A percentile compares a stretch with the other conserved stretches of the same genome.
phyloP scores from a whole-genome alignment of 345 rosid genomes.

The Eucalyptus dawsonii region DNA sequence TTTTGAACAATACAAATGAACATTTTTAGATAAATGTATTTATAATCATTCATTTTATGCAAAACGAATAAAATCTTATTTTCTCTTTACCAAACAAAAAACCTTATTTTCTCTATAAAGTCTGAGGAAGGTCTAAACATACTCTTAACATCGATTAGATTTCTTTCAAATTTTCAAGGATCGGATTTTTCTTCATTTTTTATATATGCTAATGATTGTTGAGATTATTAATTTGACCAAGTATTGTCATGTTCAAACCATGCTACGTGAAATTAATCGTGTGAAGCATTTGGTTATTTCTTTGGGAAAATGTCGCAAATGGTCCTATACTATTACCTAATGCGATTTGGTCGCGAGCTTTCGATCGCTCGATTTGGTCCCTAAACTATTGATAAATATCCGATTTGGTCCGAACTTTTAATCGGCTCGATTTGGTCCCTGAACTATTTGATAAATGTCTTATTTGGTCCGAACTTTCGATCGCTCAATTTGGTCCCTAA shows the following conservation, averaged over 20 bases:
- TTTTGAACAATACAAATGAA: rapidly evolving
- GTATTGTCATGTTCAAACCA: background rate
- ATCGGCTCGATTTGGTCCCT: too few species aligned
- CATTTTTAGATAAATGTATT: rapidly evolving
- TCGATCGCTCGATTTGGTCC: too few species aligned
- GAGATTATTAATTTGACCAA: background rate
- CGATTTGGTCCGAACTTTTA: too few species aligned
- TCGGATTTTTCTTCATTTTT: background rate
- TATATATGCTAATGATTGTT: background rate
- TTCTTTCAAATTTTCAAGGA: background rate
- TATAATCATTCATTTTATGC: background rate
- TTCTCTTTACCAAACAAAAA: background rate
- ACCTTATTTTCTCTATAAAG: rapidly evolving
- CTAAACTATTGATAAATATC: too few species aligned
- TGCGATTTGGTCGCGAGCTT: too few species aligned
- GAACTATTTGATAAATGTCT: too few species aligned
- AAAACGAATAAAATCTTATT: background rate
- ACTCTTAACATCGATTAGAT: background rate
- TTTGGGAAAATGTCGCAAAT: too few species aligned
- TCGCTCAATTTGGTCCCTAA: too few species aligned
- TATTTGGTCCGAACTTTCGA: too few species aligned
- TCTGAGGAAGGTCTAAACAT: rapidly evolving
- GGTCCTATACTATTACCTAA: too few species aligned
- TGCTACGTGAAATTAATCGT: background rate
- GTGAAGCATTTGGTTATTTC: background rate